Conservation (phyloP, 768 basidiomycete species). For the Naematelia encephala region DNA sequence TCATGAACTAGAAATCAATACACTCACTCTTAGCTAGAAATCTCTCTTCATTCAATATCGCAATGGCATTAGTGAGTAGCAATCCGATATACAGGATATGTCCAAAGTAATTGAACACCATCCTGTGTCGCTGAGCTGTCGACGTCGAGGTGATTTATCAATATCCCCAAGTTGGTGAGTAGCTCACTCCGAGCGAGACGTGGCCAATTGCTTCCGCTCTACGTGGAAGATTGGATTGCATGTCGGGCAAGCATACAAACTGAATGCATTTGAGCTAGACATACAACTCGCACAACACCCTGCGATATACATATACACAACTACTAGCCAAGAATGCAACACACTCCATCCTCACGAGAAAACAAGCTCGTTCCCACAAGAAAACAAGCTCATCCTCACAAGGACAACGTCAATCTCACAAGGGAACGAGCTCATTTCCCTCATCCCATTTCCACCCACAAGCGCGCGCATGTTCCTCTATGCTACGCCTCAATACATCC, state of each 20-base stretch:
- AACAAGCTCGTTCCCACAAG: too few species aligned
- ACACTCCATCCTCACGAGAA: too few species aligned
- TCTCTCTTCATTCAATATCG: constrained; percentile 90
- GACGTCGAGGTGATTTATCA: too few species aligned
- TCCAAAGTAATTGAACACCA: constrained; percentile 48
- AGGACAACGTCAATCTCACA: too few species aligned
- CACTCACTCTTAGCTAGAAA: constrained; percentile 85
- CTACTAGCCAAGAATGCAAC: too few species aligned
- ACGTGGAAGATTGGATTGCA: not conserved
- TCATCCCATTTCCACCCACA: not conserved
- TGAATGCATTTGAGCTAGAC: not conserved
- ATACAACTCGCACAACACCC: too few species aligned
- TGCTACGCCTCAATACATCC: constrained; percentile 11
- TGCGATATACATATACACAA: too few species aligned
- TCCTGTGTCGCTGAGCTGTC: too few species aligned
- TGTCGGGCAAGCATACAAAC: not conserved
- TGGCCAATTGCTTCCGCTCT: not conserved
- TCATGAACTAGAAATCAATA: not conserved
- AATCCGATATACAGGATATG: constrained; percentile 75
- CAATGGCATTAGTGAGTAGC: constrained; percentile 88
- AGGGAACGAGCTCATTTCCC: not conserved
- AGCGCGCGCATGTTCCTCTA: not conserved
- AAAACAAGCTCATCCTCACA: too few species aligned
- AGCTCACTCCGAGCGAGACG: too few species aligned
- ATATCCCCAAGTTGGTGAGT: too few species aligned